Conservation (phyloP, 768 basidiomycete genomes). For the Termitomyces sp. region DNA sequence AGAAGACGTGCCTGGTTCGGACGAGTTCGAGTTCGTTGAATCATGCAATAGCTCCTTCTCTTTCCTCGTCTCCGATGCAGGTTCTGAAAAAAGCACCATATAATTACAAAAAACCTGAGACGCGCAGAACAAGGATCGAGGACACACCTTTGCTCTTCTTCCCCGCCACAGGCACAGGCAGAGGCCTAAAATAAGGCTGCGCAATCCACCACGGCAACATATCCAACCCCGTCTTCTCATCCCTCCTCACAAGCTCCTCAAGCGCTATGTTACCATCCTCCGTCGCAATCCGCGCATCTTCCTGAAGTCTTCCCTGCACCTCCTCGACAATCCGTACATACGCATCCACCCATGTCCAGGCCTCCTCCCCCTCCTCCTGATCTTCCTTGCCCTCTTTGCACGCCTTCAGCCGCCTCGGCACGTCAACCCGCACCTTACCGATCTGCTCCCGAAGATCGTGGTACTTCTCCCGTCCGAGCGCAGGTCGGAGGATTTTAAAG, state of each 20-base stretch:
- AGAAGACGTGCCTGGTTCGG: neutral
- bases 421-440: neutral
- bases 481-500: slow-evolving; percentile 87
- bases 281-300: neutral
- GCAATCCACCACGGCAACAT: neutral
- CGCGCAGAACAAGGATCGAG: neutral
- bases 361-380: neutral
- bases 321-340: neutral
- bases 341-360: neutral
- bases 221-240: neutral
- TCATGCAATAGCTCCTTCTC: neutral
- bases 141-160: neutral
- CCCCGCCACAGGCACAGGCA: neutral
- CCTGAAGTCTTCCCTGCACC: neutral
- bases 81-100: neutral
- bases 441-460: neutral
- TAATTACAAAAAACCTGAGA: neutral
- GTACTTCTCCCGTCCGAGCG: slow-evolving; percentile 44
- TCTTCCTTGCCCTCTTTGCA: neutral
- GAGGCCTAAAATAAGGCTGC: neutral
- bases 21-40: neutral
- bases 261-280: neutral
- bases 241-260: neutral
- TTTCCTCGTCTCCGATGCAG: neutral
- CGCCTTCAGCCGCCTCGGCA: neutral